Conservation (phyloP, 129 eudicot species). For the Artemisia tridentata region DNA sequence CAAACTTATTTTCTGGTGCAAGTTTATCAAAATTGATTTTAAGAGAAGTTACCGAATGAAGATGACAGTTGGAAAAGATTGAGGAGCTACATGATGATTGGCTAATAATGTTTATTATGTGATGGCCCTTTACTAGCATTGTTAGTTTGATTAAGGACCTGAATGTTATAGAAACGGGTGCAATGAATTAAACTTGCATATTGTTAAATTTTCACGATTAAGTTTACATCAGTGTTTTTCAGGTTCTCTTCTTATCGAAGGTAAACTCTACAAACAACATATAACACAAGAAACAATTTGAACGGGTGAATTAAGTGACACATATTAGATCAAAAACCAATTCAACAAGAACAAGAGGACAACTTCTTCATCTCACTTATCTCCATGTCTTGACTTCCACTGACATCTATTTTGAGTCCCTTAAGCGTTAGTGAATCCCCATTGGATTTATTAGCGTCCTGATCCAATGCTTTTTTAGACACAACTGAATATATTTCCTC, state of each 20-base stretch:
- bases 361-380: constrained; percentile 75
- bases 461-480: constrained; percentile 65
- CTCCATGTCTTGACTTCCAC: constrained; percentile 53
- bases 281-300: constrained; percentile 1
- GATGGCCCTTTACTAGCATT: no score
- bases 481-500: constrained; percentile 58
- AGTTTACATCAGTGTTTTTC: background rate
- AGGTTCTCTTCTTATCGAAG: background rate
- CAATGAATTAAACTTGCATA: constrained; percentile 3
- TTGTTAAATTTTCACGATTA: background rate
- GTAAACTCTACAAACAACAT: constrained; percentile 17
- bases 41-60: no score
- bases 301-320: background rate
- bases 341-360: constrained; percentile 71
- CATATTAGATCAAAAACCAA: background rate
- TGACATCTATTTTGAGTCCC: constrained; percentile 62
- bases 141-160: no score
- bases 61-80: no score
- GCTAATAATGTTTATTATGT: no score
- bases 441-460: constrained; percentile 33
- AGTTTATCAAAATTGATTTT: no score
- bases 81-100: no score
- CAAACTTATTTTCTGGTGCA: no score
- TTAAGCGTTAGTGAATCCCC: constrained; percentile 33
- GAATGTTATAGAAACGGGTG: background rate